Percentiles rank a stretch among this genome's conserved stretches.
Conservation (phyloP, 2,329 filamentous ascomycete genomes). For the Sporothrix brunneoviolacea region DNA sequence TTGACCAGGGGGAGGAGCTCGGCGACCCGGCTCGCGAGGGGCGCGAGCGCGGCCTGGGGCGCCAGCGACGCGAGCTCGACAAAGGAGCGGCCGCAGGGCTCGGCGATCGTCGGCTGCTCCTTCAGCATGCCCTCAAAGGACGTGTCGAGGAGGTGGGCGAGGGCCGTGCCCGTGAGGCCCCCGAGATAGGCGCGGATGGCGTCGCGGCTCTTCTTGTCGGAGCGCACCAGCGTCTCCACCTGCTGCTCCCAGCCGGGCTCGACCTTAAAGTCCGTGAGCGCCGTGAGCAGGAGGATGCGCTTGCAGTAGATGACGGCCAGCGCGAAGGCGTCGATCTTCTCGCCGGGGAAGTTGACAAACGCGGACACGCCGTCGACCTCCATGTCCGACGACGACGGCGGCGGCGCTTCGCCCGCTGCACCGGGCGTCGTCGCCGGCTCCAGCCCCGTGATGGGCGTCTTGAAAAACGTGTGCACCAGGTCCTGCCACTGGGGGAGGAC, state of each 20-base stretch:
- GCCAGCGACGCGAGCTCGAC: slow-evolving; percentile 43
- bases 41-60: slow-evolving; percentile 33
- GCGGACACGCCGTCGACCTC: slow-evolving; percentile 31
- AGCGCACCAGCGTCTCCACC: slow-evolving; percentile 64
- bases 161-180: slow-evolving; percentile 18
- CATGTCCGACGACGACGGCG: slow-evolving; percentile 24
- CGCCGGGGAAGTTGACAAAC: slow-evolving; percentile 42
- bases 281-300: slow-evolving; percentile 44
- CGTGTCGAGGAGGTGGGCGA: slow-evolving; percentile 43
- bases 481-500: slow-evolving; percentile 45
- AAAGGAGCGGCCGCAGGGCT: slow-evolving; percentile 46
- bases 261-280: slow-evolving; percentile 45
- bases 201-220: slow-evolving; percentile 58
- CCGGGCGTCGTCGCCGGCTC: no score
- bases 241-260: slow-evolving; percentile 81
- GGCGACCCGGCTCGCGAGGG: slow-evolving; percentile 41
- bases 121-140: slow-evolving; percentile 51
- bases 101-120: slow-evolving; percentile 35
- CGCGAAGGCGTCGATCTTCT: slow-evolving; percentile 51
- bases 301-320: slow-evolving; percentile 64
- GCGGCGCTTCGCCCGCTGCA: not conserved
- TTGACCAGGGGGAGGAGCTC: slow-evolving; percentile 55
- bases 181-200: slow-evolving; percentile 50
- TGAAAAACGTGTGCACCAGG: slow-evolving; percentile 45
- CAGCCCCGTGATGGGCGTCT: slow-evolving; percentile 25